Conservation (phyloP, 2,329 filamentous ascomycete species). For the Scedosporium aurantiacum region DNA sequence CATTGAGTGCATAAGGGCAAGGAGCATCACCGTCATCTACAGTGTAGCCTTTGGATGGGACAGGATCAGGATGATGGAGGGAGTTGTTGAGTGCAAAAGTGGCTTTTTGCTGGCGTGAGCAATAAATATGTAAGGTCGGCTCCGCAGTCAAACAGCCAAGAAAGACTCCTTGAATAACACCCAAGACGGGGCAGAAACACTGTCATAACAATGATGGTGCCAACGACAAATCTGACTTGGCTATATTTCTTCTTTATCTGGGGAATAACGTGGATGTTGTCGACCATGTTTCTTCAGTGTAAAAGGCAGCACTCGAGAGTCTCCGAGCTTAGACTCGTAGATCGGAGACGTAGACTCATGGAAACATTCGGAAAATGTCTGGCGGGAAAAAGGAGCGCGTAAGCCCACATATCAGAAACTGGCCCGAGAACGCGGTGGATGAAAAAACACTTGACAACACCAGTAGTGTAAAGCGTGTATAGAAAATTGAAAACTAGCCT, state of each 20-base stretch:
- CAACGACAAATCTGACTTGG: neutral
- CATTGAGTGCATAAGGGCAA: neutral
- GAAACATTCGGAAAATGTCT: too few species aligned
- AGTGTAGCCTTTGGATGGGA: neutral
- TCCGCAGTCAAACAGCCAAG: neutral
- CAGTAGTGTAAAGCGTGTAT: too few species aligned
- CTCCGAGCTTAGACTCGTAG: too few species aligned
- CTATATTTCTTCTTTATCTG: constrained; percentile 2
- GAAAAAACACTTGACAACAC: too few species aligned
- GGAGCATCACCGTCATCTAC: neutral
- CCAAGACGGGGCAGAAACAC: neutral
- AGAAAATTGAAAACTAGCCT: neutral
- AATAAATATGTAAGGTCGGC: neutral
- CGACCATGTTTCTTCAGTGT: neutral
- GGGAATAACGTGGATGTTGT: neutral
- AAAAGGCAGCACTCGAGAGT: neutral
- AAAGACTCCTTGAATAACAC: neutral
- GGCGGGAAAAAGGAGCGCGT: too few species aligned
- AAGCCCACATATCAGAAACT: too few species aligned
- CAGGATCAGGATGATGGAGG: too few species aligned
- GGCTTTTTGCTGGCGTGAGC: neutral
- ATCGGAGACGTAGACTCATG: too few species aligned
- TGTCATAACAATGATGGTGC: neutral
- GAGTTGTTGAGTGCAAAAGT: neutral
- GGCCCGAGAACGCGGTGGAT: too few species aligned